Percentiles rank a stretch among this genome's conserved stretches.
Conservation (phyloP, 306 rosid genomes). For the Lablab purpureus region DNA sequence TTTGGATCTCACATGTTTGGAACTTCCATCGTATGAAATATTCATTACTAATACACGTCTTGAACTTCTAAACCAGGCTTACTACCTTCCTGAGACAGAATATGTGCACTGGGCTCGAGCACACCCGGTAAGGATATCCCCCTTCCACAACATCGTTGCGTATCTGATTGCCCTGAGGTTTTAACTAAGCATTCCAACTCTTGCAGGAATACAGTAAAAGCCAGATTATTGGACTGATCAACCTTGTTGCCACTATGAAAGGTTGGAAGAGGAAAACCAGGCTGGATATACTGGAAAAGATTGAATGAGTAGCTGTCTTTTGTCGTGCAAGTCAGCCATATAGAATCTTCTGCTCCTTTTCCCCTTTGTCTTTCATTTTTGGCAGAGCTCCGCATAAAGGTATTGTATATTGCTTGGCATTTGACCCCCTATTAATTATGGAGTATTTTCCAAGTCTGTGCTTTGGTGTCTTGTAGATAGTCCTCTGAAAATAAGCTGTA, state of each 20-base stretch:
- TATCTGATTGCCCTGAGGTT: slow-evolving; percentile 27
- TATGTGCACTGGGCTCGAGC: slow-evolving; percentile 92
- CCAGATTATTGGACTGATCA: slow-evolving; percentile 87
- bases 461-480: slow-evolving; percentile 54
- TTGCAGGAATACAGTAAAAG: slow-evolving; percentile 88
- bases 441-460: slow-evolving; percentile 47
- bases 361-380: slow-evolving; percentile 32
- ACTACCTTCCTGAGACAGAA: slow-evolving; percentile 98
- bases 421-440: slow-evolving; percentile 44
- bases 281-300: slow-evolving; percentile 89
- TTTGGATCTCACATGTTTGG: slow-evolving; percentile 27
- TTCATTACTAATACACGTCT: slow-evolving; percentile 34
- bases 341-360: slow-evolving; percentile 36
- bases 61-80: slow-evolving; percentile 70
- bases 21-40: slow-evolving; percentile 33
- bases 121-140: slow-evolving; percentile 74
- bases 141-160: slow-evolving; percentile 23
- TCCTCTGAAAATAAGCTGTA: slow-evolving; percentile 52
- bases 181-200: slow-evolving; percentile 39
- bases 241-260: slow-evolving; percentile 96
- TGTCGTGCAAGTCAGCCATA: slow-evolving; percentile 41
- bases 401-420: slow-evolving; percentile 57
- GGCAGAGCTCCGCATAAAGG: slow-evolving; percentile 48
- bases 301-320: slow-evolving; percentile 65
- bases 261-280: slow-evolving; percentile 98